Percentiles rank a stretch among this genome's conserved stretches.
These are phyloP conservation scores for Fusarium falciforme DNA, from an alignment of 2,329 filamentous ascomycete species.

Conservation along the genomic window DNA sequence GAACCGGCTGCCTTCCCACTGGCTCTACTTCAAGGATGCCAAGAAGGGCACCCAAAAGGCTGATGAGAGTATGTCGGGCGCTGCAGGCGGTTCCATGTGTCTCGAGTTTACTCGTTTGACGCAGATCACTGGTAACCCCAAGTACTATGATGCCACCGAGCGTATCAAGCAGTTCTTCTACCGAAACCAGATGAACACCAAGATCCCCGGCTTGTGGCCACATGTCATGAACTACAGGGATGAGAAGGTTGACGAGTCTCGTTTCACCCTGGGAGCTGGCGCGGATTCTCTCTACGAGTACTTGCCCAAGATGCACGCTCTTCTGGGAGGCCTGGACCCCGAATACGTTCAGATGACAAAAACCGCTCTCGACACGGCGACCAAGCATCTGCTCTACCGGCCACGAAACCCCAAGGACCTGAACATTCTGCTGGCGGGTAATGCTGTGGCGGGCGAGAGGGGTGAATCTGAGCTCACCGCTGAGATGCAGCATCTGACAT, in stretches of 20 bases:
- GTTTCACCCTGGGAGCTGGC: slow-evolving; percentile 59
- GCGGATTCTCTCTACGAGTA: slow-evolving; percentile 69
- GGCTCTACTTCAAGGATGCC: slow-evolving; percentile 57
- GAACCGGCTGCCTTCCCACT: slow-evolving; percentile 62
- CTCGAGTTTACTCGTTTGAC: slow-evolving; percentile 81
- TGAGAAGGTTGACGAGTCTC: slow-evolving; percentile 55
- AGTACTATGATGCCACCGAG: slow-evolving; percentile 81
- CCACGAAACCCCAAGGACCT: slow-evolving; percentile 71
- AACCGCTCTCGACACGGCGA: slow-evolving; percentile 69
- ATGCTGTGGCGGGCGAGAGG: slow-evolving; percentile 46
- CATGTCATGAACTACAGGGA: slow-evolving; percentile 70
- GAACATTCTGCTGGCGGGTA: slow-evolving; percentile 70
- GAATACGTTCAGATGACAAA: slow-evolving; percentile 75
- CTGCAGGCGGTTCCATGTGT: slow-evolving; percentile 72
- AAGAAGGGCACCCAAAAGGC: slow-evolving; percentile 52
- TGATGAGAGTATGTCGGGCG: slow-evolving; percentile 53
- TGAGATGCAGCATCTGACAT: slow-evolving; percentile 70
- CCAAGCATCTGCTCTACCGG: slow-evolving; percentile 73
- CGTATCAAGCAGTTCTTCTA: slow-evolving; percentile 78
- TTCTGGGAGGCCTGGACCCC: slow-evolving; percentile 73
- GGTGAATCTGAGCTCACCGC: slow-evolving; percentile 45
- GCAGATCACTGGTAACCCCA: slow-evolving; percentile 77
- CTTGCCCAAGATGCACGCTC: slow-evolving; percentile 66
- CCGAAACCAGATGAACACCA: slow-evolving; percentile 72
- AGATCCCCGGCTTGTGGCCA: slow-evolving; percentile 80